Percentiles rank a stretch among this genome's conserved stretches.
Conservation (phyloP, 345 rosid genomes). For the Gossypium turneri region DNA sequence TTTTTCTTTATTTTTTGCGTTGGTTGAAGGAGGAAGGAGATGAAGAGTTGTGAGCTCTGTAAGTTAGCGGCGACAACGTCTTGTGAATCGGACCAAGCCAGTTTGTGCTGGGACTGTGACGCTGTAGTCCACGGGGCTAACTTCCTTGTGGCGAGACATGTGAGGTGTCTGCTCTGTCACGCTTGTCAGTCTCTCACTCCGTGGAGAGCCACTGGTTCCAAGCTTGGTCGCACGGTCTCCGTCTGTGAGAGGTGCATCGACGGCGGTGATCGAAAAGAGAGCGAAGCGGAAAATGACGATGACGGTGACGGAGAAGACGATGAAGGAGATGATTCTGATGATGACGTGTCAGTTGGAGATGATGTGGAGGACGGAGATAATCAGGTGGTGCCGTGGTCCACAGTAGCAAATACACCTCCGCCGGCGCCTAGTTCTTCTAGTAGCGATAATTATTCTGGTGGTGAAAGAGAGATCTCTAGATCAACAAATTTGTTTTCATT, state of each 20-base stretch:
- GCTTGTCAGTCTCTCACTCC: constrained; percentile 48
- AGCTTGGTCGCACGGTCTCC: constrained; percentile 49
- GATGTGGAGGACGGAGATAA: constrained; percentile 36
- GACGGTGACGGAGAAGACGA: constrained; percentile 21
- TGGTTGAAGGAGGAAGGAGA: constrained; percentile 4
- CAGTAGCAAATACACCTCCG: constrained; percentile 30
- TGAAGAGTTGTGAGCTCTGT: constrained; percentile 64
- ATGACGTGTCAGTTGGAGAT: constrained; percentile 6
- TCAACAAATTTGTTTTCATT: constrained; percentile 13
- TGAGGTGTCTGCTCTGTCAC: constrained; percentile 52
- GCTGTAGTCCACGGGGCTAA: constrained; percentile 66
- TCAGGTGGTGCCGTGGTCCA: constrained; percentile 59
- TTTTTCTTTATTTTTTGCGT: neutral
- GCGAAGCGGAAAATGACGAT: constrained; percentile 19
- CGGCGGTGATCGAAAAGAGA: constrained; percentile 18
- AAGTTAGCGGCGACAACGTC: constrained; percentile 43
- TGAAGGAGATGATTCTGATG: constrained; percentile 10
- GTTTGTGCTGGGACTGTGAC: constrained; percentile 73
- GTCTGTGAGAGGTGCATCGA: constrained; percentile 41
- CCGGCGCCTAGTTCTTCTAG: constrained; percentile 37
- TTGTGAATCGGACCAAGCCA: constrained; percentile 70
- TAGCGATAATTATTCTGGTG: constrained; percentile 26
- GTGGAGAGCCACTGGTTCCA: constrained; percentile 59
- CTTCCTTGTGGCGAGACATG: constrained; percentile 69
- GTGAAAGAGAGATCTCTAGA: constrained; percentile 9